Base-by-base conservation (phyloP, 345 rosid species). In the Brassica cretica region DNA sequence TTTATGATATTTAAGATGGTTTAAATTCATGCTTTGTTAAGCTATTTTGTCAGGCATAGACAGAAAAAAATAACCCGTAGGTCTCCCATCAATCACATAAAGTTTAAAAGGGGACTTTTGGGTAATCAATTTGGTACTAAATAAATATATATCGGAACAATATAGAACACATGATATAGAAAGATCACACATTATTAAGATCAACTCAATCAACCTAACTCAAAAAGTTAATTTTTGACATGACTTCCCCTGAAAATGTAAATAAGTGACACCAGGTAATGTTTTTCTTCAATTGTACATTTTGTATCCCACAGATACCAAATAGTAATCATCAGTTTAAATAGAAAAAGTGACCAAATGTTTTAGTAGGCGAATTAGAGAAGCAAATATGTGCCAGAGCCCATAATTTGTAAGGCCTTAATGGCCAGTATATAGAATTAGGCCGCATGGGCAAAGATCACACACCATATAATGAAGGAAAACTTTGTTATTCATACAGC, bases 61-160 rank as follows among this genome's bases (percentile, higher is more conserved):
- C 44, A 19, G 21, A 44, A 62, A 32, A 9, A 49, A 35, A 61
- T 2, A 58, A 8, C 7, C 5, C 68, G 55, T 67, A 68, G 64
- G 56, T 33, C 64, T 61, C 70, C 74, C 74, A 73, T 73, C 82
- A 68, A 53, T 73, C 82, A 74, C 71, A 79, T 25, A 68, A 74
- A 68, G 41, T 59, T 59, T 16, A 46, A 61, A 79, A 37, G 37
- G 21, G 4, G 51, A 68, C 78, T 68, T 73, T 11, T 21, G 10
- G n/a, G 61, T 29, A 46, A 67, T 37, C 35, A 67, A 35, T 19
- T 59, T 72, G 41, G 82, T 78, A 72, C 82, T 15, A 44, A 12
- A 44, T 44, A 41, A 1, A 1, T 11, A 12, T 44, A 44, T 44
- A 37, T 37, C 8, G 41, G 10, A 37, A 8, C 41, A 37, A 37